Evolutionary conservation across 2,329 filamentous ascomycete species (phyloP), one percentile per base, ranked within the genome.

Genomic region (Chaetomium olivaceum): DNA sequence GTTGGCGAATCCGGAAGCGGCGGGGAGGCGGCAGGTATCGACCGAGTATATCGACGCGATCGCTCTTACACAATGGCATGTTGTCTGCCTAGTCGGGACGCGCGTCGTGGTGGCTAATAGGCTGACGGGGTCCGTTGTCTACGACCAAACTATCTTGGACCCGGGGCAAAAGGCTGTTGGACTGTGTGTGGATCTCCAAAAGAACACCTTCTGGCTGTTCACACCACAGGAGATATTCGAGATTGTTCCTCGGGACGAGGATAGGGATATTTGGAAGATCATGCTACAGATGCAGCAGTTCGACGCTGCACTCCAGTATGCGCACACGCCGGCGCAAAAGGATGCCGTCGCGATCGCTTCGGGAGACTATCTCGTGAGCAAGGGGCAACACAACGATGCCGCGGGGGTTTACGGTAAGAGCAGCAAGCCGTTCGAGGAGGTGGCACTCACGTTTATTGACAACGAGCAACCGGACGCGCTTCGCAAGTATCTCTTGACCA

Each of bases 121-220:
- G 36, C 84, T 99, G 56, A 95, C 93, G 50, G 92, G 94, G 31
- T 87, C 89, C 60, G 83, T 94, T 57, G 90, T 97, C 1, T 96
- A 95, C 71, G 92, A 97, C 75, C 93, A 98, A 77, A 83, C 89
- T 25, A 90, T 99, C 4, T 82, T 98, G 16, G 90, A 94, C 63
- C 85, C 87, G 4, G 91, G 90, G 0, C 91, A 97, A 72, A 89
- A 84, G 72, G 87, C 89, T 4, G 81, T 99, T n/a, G 93, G 91
- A 0, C 85, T 99, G 21, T 89, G 93, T 59, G 89, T 94, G 9
- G 95, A 99, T 77, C 85, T 91, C 67, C 94, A 95, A 76, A 97
- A 97, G 81, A 96, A 94, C 74, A 99, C 95, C 0, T 97, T 94
- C 75, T 99, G 96, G 95, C 84, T 99, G 2, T 96, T 98, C 74